phyloP scores from a whole-genome alignment of 2,329 filamentous ascomycete species.

The Fusarium xyrophilum region DNA sequence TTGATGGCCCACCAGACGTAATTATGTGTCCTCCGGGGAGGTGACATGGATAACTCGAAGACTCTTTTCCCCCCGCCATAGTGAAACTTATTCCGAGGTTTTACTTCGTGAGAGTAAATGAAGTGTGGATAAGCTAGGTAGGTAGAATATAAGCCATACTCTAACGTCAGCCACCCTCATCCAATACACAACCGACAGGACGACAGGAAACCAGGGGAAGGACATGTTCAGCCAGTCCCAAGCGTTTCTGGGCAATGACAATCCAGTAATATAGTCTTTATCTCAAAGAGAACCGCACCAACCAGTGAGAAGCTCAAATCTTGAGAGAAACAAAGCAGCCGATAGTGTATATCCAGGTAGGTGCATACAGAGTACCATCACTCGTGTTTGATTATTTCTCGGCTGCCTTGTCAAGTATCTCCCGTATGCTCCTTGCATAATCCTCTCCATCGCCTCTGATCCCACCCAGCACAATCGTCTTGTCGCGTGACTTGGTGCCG shows the following conservation, averaged over 20 bases:
- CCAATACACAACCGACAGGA: background rate
- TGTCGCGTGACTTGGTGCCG: constrained; percentile 69
- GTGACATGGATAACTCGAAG: background rate
- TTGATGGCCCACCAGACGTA: background rate
- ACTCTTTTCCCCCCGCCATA: background rate
- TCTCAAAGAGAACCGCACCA: background rate
- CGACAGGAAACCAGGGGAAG: background rate
- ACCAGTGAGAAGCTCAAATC: constrained; percentile 15
- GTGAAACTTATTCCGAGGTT: background rate
- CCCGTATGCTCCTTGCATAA: constrained; percentile 40
- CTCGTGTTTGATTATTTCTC: constrained; percentile 14
- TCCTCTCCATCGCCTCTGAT: constrained; percentile 44
- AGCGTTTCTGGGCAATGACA: background rate
- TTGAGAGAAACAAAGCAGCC: background rate
- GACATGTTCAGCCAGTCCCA: background rate
- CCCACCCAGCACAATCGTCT: constrained; percentile 59
- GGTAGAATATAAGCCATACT: background rate
- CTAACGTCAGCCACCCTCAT: background rate
- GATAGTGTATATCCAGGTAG: background rate
- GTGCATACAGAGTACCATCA: background rate
- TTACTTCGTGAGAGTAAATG: background rate
- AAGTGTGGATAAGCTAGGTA: background rate
- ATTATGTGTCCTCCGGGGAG: background rate
- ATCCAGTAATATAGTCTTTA: background rate
- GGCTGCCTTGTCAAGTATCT: constrained; percentile 40